Evolutionary conservation across 768 basidiomycete genomes (phyloP).

Genomic region (Rhodotorula diobovata): DNA sequence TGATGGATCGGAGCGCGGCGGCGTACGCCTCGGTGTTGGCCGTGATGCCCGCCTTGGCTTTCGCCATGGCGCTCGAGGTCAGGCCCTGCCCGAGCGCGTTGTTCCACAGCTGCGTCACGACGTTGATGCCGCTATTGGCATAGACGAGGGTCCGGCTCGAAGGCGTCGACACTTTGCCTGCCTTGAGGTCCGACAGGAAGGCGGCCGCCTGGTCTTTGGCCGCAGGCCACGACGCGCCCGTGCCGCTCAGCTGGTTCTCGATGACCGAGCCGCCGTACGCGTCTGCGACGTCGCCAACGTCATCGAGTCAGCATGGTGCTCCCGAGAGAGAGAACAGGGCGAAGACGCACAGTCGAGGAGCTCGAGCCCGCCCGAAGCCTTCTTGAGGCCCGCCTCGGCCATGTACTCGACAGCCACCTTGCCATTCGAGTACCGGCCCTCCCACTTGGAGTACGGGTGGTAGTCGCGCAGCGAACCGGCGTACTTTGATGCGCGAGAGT

Average conservation of each 20-base stretch:
- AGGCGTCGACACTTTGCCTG: not conserved
- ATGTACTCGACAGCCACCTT: constrained; percentile 33
- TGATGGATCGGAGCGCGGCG: constrained; percentile 12
- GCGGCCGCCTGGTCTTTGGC: constrained; percentile 27
- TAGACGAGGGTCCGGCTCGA: constrained; percentile 26
- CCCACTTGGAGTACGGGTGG: constrained; percentile 21
- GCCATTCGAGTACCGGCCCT: constrained; percentile 33
- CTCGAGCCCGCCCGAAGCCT: not conserved
- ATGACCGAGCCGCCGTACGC: constrained; percentile 34
- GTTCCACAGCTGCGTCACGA: constrained; percentile 26
- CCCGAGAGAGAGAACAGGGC: not conserved
- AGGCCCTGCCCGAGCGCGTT: constrained; percentile 8
- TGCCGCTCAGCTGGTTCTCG: constrained; percentile 25
- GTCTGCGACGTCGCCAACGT: constrained; percentile 18
- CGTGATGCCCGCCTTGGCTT: constrained; percentile 18
- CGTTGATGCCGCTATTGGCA: constrained; percentile 35
- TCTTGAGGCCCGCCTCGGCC: constrained; percentile 1
- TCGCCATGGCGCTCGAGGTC: not conserved
- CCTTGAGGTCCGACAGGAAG: constrained; percentile 20
- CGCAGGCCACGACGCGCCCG: constrained; percentile 17
- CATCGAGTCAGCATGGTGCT: not conserved
- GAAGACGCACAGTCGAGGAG: constrained; percentile 24
- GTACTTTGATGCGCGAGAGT: constrained; percentile 1
- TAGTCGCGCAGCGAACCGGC: constrained; percentile 18
- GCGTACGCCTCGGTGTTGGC: constrained; percentile 15